Conservation (phyloP, 768 basidiomycete species). For the Terana coerulea region DNA sequence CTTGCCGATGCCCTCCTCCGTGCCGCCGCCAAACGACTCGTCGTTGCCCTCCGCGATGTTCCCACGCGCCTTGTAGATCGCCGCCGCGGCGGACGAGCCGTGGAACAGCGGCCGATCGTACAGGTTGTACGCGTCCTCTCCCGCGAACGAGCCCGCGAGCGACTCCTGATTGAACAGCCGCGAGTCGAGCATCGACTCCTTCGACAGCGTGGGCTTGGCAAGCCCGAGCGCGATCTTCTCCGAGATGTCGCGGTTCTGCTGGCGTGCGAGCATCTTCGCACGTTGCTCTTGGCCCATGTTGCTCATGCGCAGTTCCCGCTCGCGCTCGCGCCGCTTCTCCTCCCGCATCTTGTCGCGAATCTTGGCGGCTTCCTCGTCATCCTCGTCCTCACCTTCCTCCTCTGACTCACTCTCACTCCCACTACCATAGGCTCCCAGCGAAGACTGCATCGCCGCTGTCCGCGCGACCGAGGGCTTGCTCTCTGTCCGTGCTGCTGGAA, state of each 20-base stretch:
- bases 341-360: conserved; percentile 87
- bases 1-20: conserved; percentile 89
- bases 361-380: conserved; percentile 79
- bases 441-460: conserved; percentile 68
- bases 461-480: conserved; percentile 64
- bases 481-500: conserved; percentile 29
- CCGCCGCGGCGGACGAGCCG: conserved; percentile 94
- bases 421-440: conserved; percentile 84
- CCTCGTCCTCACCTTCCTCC: conserved; percentile 41
- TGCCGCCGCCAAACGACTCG: conserved; percentile 91
- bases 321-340: conserved; percentile 91
- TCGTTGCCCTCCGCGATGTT: conserved; percentile 83
- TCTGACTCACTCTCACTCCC: conserved; percentile 66
- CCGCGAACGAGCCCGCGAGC: conserved; percentile 74
- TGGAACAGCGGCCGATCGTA: conserved; percentile 96
- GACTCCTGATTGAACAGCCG: conserved; percentile 97
- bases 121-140: conserved; percentile 90
- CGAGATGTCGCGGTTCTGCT: conserved; percentile 98
- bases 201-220: conserved; percentile 93
- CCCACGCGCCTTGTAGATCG: conserved; percentile 97
- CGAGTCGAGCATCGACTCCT: conserved; percentile 97
- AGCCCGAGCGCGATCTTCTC: conserved; percentile 98
- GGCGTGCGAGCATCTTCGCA: conserved; percentile 91
- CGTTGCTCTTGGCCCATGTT: conserved; percentile 98
- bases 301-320: conserved; percentile 97